These are phyloP conservation scores for Globisporangium mamillatum DNA, from an alignment of 352 stramenopile genomes.

Conservation along the genomic window DNA sequence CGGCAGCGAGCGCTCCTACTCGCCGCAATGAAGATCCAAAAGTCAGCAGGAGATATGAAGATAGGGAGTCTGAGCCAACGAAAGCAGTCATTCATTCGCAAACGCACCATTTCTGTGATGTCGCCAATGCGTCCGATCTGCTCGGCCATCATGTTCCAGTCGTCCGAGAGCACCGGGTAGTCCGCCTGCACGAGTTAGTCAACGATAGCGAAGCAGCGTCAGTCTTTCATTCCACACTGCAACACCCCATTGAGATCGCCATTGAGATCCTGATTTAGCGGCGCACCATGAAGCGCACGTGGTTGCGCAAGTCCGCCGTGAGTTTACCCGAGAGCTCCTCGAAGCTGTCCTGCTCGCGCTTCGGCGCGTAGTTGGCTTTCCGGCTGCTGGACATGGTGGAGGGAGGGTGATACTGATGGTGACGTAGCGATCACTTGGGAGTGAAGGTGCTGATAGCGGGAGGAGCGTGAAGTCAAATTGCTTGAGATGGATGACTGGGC, in stretches of 20 bases:
- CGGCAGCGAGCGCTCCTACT: conserved; percentile 64
- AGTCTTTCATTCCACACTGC: not conserved
- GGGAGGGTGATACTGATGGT: not conserved
- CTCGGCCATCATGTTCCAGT: conserved; percentile 88
- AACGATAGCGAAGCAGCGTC: not conserved
- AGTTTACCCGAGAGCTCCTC: conserved; percentile 86
- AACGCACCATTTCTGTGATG: conserved; percentile 82
- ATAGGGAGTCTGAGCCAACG: too few relatives aligned
- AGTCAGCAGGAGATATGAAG: too few relatives aligned
- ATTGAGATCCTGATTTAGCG: not conserved
- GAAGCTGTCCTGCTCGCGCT: conserved; percentile 65
- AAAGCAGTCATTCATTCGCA: too few relatives aligned
- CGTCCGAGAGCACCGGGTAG: conserved; percentile 85
- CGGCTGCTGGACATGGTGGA: conserved; percentile 36
- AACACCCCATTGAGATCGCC: not conserved
- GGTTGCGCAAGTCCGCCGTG: conserved; percentile 76
- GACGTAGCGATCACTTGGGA: not conserved
- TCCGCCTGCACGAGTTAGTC: conserved; percentile 37
- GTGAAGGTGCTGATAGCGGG: not conserved
- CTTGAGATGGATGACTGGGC: not conserved
- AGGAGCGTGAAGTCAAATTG: not conserved
- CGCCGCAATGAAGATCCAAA: not conserved
- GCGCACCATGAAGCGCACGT: conserved; percentile 83
- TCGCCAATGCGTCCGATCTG: conserved; percentile 86
- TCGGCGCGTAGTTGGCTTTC: conserved; percentile 63